Evolutionary conservation across 768 basidiomycete genomes (phyloP).

Genomic region (Suillus weaverae): DNA sequence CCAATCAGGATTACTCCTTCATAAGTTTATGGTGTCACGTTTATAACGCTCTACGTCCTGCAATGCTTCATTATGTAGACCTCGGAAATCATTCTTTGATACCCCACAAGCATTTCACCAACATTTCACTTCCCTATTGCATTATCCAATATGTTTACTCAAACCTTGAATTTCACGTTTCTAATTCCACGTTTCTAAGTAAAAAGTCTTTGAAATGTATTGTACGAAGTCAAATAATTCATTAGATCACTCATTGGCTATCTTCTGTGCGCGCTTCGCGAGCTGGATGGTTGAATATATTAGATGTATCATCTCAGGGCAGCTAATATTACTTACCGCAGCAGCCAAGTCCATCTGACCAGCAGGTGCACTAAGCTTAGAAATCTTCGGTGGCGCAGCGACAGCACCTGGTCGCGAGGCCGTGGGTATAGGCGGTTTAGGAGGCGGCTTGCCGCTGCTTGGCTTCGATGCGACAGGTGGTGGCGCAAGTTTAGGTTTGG

Average conservation of each 20-base stretch:
- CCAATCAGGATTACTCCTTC: conserved; percentile 45
- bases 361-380: conserved; percentile 45
- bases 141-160: conserved; percentile 18
- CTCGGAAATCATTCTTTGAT: conserved; percentile 22
- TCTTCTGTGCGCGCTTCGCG: conserved; percentile 74
- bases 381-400: conserved; percentile 40
- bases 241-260: conserved; percentile 45
- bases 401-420: conserved; percentile 51
- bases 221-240: not conserved
- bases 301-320: not conserved
- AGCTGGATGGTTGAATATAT: conserved; percentile 44
- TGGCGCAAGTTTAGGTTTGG: conserved; percentile 64
- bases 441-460: conserved; percentile 45
- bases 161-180: not conserved
- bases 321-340: conserved; percentile 50
- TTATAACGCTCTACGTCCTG: conserved; percentile 9
- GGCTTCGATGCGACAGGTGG: conserved; percentile 61
- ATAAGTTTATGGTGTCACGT: conserved; percentile 8
- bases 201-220: conserved; percentile 5
- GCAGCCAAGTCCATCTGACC: conserved; percentile 83
- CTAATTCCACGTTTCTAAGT: conserved; percentile 2
- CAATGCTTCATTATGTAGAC: conserved; percentile 25
- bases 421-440: conserved; percentile 63
- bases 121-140: conserved; percentile 10
- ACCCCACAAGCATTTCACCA: conserved; percentile 23